Percentiles rank a stretch among this genome's conserved stretches.
Evolutionary conservation across 768 basidiomycete genomes (phyloP).

Genomic region (Aureoboletus auriporus): DNA sequence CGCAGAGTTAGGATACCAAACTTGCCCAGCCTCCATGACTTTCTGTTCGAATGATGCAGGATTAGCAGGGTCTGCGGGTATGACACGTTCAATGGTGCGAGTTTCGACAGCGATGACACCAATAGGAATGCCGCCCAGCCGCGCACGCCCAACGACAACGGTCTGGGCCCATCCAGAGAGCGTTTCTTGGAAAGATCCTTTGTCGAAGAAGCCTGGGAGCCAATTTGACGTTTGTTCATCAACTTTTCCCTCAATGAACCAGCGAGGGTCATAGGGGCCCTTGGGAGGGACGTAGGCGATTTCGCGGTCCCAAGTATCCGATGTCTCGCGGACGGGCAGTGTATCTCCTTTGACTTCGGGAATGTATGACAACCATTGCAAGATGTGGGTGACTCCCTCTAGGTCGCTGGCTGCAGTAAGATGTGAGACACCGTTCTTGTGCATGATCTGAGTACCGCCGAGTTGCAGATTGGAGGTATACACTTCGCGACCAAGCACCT

Average conservation of each 20-base stretch:
- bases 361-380: constrained; percentile 93
- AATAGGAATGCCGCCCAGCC: constrained; percentile 94
- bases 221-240: constrained; percentile 78
- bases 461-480: constrained; percentile 98
- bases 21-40: constrained; percentile 99
- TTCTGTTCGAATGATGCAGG: constrained; percentile 94
- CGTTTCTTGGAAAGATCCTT: constrained; percentile 97
- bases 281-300: constrained; percentile 90
- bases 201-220: constrained; percentile 94
- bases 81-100: constrained; percentile 91
- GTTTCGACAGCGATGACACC: constrained; percentile 99
- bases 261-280: constrained; percentile 92
- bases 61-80: constrained; percentile 98
- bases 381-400: constrained; percentile 90
- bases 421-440: constrained; percentile 99
- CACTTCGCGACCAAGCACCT: constrained; percentile 97
- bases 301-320: constrained; percentile 88
- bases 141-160: constrained; percentile 93
- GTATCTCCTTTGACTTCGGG: constrained; percentile 78
- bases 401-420: constrained; percentile 92
- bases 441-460: constrained; percentile 99
- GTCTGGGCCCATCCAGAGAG: constrained; percentile 99
- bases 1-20: constrained; percentile 99
- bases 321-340: constrained; percentile 70
- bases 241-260: constrained; percentile 94